Evolutionary conservation across 1,284 basidiomycete genomes (phyloP).

Genomic region (Ganoderma lucidum): DNA sequence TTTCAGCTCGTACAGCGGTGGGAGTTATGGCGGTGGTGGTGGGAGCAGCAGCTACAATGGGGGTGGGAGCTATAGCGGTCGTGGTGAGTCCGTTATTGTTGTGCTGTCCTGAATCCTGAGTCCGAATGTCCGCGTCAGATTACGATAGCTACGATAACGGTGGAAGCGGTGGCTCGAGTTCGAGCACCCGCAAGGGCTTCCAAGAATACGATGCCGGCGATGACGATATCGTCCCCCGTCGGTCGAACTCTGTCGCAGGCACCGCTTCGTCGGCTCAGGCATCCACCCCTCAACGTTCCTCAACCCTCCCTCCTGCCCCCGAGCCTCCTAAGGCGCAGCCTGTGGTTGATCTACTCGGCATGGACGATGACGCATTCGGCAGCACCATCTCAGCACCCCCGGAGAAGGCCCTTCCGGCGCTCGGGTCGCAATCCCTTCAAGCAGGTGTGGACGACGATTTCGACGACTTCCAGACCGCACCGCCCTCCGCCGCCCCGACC

Average conservation of each 20-base stretch:
- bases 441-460: conserved; percentile 79
- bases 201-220: conserved; percentile 99
- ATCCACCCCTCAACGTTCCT: conserved; percentile 42
- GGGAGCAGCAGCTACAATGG: conserved; percentile 45
- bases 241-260: conserved; percentile 47
- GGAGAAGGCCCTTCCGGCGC: conserved; percentile 67
- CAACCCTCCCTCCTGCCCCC: conserved; percentile 54
- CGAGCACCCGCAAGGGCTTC: conserved; percentile 61
- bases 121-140: conserved; percentile 30
- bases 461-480: conserved; percentile 89
- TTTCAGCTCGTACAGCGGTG: conserved; percentile 47
- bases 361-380: conserved; percentile 73
- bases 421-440: conserved; percentile 36
- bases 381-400: conserved; percentile 36
- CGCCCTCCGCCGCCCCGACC: conserved; percentile 49
- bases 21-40: conserved; percentile 38
- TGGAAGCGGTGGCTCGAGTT: conserved; percentile 49
- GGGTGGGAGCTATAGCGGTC: conserved; percentile 27
- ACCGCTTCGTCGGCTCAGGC: conserved; percentile 31
- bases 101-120: conserved; percentile 6
- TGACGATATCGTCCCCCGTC: conserved; percentile 70
- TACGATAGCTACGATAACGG: conserved; percentile 44
- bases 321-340: conserved; percentile 49
- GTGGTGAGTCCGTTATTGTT: conserved; percentile 24
- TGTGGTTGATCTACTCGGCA: conserved; percentile 55